These are phyloP conservation scores for Yueomyces sp. DNA, from an alignment of 1,139 yeast genomes.

Conservation along the genomic window DNA sequence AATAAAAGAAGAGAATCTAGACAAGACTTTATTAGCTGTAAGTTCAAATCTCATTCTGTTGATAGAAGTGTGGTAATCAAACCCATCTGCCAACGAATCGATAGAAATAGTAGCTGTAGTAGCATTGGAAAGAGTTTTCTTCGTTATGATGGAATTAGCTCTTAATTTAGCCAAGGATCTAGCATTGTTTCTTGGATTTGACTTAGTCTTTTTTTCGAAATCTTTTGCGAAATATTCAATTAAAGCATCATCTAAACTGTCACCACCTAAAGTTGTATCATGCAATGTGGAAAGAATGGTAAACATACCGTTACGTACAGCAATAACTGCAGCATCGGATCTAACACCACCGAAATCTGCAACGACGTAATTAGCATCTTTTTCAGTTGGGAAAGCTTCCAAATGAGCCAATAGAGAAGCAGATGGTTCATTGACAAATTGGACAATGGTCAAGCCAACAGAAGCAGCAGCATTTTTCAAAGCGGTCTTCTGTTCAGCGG, in stretches of 20 bases:
- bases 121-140: slow-evolving; percentile 87
- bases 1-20: slow-evolving; percentile 65
- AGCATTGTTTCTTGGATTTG: slow-evolving; percentile 69
- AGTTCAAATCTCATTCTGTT: slow-evolving; percentile 92
- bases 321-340: slow-evolving; percentile 88
- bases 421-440: slow-evolving; percentile 84
- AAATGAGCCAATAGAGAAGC: slow-evolving; percentile 71
- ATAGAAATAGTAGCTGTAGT: slow-evolving; percentile 83
- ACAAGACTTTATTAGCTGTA: slow-evolving; percentile 66
- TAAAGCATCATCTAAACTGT: slow-evolving; percentile 65
- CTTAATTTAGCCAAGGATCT: slow-evolving; percentile 83
- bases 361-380: slow-evolving; percentile 79
- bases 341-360: slow-evolving; percentile 96
- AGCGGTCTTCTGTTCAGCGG: slow-evolving; percentile 57
- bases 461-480: slow-evolving; percentile 49
- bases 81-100: slow-evolving; percentile 89
- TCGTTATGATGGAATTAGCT: slow-evolving; percentile 73
- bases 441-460: slow-evolving; percentile 73
- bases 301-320: slow-evolving; percentile 76
- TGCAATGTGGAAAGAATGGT: slow-evolving; percentile 83
- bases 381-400: slow-evolving; percentile 40
- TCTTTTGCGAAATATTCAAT: slow-evolving; percentile 83
- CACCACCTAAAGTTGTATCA: slow-evolving; percentile 79
- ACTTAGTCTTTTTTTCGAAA: slow-evolving; percentile 76
- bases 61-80: slow-evolving; percentile 83